These are phyloP conservation scores for Cryptococcus hybrid DNA, from an alignment of 1,284 basidiomycete genomes.

Conservation along the genomic window DNA sequence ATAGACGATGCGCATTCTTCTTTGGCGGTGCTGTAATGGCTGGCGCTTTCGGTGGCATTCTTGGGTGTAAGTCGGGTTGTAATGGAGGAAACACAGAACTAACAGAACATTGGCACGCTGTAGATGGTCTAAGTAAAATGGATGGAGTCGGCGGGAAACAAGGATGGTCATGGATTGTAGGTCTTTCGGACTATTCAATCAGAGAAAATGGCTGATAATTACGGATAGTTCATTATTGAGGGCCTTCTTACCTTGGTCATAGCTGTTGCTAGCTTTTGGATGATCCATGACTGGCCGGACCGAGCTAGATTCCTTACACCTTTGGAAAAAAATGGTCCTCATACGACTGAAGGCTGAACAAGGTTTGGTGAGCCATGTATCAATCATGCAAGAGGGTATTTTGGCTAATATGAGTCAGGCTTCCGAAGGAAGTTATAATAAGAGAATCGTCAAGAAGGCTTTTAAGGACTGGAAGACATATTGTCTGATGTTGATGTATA, in stretches of 20 bases:
- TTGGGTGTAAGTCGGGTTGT: slow-evolving; percentile 13
- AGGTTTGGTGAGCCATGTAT: slow-evolving; percentile 22
- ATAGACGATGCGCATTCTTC: slow-evolving; percentile 40
- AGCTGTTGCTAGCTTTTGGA: slow-evolving; percentile 35
- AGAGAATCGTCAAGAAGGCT: slow-evolving; percentile 31
- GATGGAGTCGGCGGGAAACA: slow-evolving; percentile 45
- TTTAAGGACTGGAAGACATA: slow-evolving; percentile 41
- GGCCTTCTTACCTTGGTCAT: slow-evolving; percentile 44
- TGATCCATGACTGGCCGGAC: slow-evolving; percentile 50
- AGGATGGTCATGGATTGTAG: slow-evolving; percentile 49
- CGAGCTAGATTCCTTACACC: slow-evolving; percentile 39
- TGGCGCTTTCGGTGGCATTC: slow-evolving; percentile 39
- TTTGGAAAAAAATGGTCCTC: slow-evolving; percentile 41
- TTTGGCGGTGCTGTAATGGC: slow-evolving; percentile 44
- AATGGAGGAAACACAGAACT: not conserved
- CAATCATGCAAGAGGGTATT: not conserved
- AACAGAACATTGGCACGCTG: slow-evolving; percentile 11
- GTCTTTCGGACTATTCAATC: not conserved
- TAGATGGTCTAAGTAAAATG: slow-evolving; percentile 48
- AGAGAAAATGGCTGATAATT: not conserved
- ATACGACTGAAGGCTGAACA: slow-evolving; percentile 41
- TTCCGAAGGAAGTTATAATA: slow-evolving; percentile 29
- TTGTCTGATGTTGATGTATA: slow-evolving; percentile 47
- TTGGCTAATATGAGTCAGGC: slow-evolving; percentile 3
- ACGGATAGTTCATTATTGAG: slow-evolving; percentile 47